A percentile compares a stretch with the other conserved stretches of the same genome.
Evolutionary conservation across 2,329 filamentous ascomycete species (phyloP).

Genomic region (Kalaharituber pfeilii): DNA sequence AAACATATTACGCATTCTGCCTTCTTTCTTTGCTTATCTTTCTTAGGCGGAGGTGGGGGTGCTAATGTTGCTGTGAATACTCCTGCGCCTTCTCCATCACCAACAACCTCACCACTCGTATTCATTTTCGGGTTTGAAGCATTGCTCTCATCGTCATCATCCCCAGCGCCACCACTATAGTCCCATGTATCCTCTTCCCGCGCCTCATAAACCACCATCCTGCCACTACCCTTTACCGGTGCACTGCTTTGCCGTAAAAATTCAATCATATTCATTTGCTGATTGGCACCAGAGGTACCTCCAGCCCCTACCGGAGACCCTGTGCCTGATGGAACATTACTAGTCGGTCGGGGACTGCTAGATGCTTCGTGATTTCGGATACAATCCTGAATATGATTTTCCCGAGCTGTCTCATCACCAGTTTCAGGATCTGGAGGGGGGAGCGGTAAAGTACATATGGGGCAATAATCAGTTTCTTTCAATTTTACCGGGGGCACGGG

Average conservation of each 20-base stretch:
- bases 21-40: constrained; percentile 9
- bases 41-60: not conserved
- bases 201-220: constrained; percentile 35
- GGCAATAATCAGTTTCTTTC: constrained; percentile 22
- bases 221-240: constrained; percentile 20
- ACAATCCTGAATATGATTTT: constrained; percentile 31
- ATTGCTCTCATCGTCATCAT: constrained; percentile 19
- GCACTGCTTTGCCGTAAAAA: constrained; percentile 10
- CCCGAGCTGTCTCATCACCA: constrained; percentile 28
- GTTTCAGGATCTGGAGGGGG: constrained; percentile 16
- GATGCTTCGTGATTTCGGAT: constrained; percentile 20
- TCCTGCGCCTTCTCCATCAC: not conserved
- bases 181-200: constrained; percentile 35
- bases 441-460: constrained; percentile 20
- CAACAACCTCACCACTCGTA: not conserved
- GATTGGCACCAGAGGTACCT: not conserved
- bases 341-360: constrained; percentile 2
- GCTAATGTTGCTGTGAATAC: not conserved
- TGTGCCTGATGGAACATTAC: constrained; percentile 3
- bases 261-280: not conserved
- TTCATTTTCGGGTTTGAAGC: not conserved
- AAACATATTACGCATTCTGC: constrained; percentile 38
- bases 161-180: constrained; percentile 29
- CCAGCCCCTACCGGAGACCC: constrained; percentile 5
- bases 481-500: constrained; percentile 14